Conservation (phyloP, 371 early-diverging fungal species). For the Phascolomyces articulosus region DNA sequence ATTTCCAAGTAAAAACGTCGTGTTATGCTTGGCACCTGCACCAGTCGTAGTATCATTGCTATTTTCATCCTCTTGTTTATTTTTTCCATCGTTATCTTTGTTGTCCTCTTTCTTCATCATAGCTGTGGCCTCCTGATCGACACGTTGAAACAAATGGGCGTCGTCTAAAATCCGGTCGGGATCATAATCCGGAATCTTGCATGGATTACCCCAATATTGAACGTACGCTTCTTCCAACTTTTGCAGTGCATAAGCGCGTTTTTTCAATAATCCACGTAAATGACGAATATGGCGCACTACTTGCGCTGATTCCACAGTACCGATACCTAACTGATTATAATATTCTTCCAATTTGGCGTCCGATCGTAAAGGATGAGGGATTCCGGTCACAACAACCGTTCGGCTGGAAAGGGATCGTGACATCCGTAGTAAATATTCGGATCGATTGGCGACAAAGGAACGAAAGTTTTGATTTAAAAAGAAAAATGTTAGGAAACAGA, state of each 20-base stretch:
- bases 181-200: conserved; percentile 39
- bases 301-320: conserved; percentile 55
- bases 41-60: too few species aligned
- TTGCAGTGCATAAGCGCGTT: conserved; percentile 36
- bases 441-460: conserved; percentile 46
- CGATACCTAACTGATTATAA: conserved; percentile 53
- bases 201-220: conserved; percentile 54
- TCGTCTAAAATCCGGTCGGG: conserved; percentile 47
- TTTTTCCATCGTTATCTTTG: too few species aligned
- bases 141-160: conserved; percentile 28
- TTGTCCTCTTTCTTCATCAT: conserved; percentile 3
- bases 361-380: conserved; percentile 47
- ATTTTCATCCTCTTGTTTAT: too few species aligned
- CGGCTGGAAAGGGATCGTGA: conserved; percentile 45
- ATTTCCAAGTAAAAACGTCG: conserved; percentile 6
- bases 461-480: conserved; percentile 54
- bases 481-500: conserved; percentile 53
- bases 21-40: neutral
- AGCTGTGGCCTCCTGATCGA: conserved; percentile 13
- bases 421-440: conserved; percentile 46
- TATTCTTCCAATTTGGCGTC: conserved; percentile 54
- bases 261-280: conserved; percentile 31
- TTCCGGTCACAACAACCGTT: conserved; percentile 59
- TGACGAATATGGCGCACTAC: conserved; percentile 55
- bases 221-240: conserved; percentile 46